These are phyloP conservation scores for Blastobotrys capitulatus DNA, from an alignment of 1,139 yeast genomes.

Conservation along the genomic window DNA sequence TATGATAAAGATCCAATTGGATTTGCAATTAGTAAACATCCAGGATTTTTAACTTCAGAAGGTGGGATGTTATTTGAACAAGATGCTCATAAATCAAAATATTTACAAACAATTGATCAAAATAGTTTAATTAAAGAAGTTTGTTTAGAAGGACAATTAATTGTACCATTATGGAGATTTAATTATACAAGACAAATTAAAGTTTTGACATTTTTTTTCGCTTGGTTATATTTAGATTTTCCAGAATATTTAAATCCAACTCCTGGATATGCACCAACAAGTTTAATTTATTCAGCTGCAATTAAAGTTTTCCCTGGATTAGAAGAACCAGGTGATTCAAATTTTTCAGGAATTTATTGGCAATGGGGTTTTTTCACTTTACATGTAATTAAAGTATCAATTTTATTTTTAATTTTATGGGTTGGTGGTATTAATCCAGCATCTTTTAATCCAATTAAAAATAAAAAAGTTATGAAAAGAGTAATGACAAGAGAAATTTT, in stretches of 20 bases:
- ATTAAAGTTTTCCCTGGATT: slow-evolving; percentile 28
- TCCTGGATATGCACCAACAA: slow-evolving; percentile 83
- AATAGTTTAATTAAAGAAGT: slow-evolving; percentile 41
- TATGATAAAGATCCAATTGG: slow-evolving; percentile 59
- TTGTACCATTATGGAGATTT: slow-evolving; percentile 73
- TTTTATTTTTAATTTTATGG: slow-evolving; percentile 55
- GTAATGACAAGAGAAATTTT: slow-evolving; percentile 51
- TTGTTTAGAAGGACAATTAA: slow-evolving; percentile 86
- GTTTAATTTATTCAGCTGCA: slow-evolving; percentile 42
- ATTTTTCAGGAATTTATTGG: slow-evolving; percentile 42
- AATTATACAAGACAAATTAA: slow-evolving; percentile 46
- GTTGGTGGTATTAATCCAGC: slow-evolving; percentile 76
- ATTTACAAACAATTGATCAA: slow-evolving; percentile 40
- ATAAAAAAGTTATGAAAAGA: slow-evolving; percentile 24
- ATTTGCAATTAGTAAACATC: slow-evolving; percentile 62
- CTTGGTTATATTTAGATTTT: slow-evolving; percentile 88
- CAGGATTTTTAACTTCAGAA: slow-evolving; percentile 79
- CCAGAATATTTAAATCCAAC: slow-evolving; percentile 89
- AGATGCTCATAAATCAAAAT: slow-evolving; percentile 47
- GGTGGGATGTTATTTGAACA: slow-evolving; percentile 71
- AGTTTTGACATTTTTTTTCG: slow-evolving; percentile 43
- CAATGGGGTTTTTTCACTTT: slow-evolving; percentile 66
- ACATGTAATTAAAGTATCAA: slow-evolving; percentile 56
- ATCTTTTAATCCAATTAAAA: slow-evolving; percentile 42
- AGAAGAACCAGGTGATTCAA: slow-evolving; percentile 17